These are phyloP conservation scores for Diplocarpon mali DNA, from an alignment of 2,329 filamentous ascomycete genomes.

Conservation along the genomic window DNA sequence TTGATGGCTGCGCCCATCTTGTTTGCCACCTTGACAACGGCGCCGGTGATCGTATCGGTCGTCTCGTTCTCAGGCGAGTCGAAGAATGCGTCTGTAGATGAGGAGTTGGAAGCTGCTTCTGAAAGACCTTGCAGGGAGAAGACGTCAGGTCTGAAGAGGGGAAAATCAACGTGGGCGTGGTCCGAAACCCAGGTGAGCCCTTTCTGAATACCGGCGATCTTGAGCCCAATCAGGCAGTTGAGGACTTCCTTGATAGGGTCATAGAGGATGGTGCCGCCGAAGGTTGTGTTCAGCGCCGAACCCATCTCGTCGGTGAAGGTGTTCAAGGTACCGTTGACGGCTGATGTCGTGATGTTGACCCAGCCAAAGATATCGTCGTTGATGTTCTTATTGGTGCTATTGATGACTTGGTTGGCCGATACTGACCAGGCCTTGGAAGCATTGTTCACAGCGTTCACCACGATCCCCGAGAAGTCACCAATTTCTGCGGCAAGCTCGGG, in stretches of 20 bases:
- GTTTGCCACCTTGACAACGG: constrained; percentile 57
- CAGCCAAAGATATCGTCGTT: constrained; percentile 80
- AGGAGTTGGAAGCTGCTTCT: constrained; percentile 42
- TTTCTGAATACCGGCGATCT: constrained; percentile 73
- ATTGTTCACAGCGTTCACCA: constrained; percentile 50
- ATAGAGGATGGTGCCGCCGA: constrained; percentile 72
- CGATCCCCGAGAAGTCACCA: constrained; percentile 52
- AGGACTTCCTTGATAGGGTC: constrained; percentile 70
- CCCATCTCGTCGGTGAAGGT: constrained; percentile 70
- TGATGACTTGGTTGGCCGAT: constrained; percentile 50
- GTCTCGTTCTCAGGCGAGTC: constrained; percentile 63
- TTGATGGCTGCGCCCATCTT: constrained; percentile 58
- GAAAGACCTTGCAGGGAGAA: constrained; percentile 52
- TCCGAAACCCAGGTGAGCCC: constrained; percentile 91
- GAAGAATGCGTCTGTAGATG: constrained; percentile 58
- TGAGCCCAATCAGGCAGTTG: constrained; percentile 78
- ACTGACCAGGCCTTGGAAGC: constrained; percentile 54
- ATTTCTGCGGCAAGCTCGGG: constrained; percentile 54
- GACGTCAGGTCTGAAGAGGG: constrained; percentile 64
- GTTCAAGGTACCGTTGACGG: constrained; percentile 79
- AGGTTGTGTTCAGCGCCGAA: constrained; percentile 61
- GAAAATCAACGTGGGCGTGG: constrained; percentile 73
- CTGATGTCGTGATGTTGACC: constrained; percentile 71
- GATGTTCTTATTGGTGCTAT: constrained; percentile 53
- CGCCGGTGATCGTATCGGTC: constrained; percentile 70